A percentile compares a stretch with the other conserved stretches of the same genome.
Conservation (phyloP, 202 grass and related monocot genomes). For the Tripidium arundinaceum region DNA sequence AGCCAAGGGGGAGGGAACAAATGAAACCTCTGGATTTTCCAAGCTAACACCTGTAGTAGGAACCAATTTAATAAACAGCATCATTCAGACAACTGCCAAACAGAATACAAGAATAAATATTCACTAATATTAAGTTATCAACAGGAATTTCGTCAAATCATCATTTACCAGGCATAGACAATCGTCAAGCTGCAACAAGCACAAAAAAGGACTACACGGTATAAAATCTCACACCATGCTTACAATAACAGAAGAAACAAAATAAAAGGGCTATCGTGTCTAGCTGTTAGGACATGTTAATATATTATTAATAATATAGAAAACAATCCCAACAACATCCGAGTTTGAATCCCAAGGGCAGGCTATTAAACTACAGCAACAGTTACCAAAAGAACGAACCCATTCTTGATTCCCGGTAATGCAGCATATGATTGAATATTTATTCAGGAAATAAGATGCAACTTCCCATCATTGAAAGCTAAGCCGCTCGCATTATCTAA, state of each 20-base stretch:
- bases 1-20: conserved; percentile 42
- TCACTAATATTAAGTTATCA: background rate
- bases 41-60: conserved; percentile 58
- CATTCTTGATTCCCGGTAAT: background rate
- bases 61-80: conserved; percentile 18
- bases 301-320: background rate
- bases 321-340: background rate
- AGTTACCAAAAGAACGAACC: background rate
- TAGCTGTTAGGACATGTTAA: background rate
- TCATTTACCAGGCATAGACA: background rate
- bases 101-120: background rate
- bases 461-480: background rate
- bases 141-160: background rate
- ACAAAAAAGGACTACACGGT: background rate
- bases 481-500: background rate
- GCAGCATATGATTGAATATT: background rate
- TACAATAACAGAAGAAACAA: background rate
- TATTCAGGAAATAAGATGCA: background rate
- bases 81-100: background rate
- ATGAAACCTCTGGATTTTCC: conserved; percentile 54
- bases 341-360: background rate
- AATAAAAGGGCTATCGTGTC: background rate
- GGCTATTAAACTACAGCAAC: background rate
- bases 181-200: background rate
- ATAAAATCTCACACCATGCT: background rate